Base-by-base conservation (phyloP, 2,329 filamentous ascomycete genomes). In the Alternaria angustiovoidea region DNA sequence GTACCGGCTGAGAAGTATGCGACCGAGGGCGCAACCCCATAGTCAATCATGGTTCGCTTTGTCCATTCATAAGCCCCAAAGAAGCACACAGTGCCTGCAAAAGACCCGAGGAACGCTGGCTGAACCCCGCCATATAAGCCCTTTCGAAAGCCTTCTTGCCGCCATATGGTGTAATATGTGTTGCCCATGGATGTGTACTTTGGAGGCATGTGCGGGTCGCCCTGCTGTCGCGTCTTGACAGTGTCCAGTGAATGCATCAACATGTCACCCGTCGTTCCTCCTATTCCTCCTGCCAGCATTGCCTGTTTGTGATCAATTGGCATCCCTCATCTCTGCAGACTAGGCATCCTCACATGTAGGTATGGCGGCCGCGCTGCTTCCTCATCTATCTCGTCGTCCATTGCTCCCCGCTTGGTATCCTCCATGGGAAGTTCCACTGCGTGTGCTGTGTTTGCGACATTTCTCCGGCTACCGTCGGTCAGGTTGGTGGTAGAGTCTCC, bases 181-280 rank as follows among this genome's bases (percentile, higher is more conserved):
- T 91, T 91, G 39, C 91, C 91, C 79, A 98, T 89, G 16, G 93
- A 94, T 11, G 91, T 90, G 81, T 99, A 99, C 81, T 92, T 96
- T 1, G 95, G 91, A 22, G 95, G 95, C 62, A 97, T 87, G 76
- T 95, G 91, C 44, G 94, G 94, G 75, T 98, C 95, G 73, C 94
- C 95, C 81, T 99, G 95, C 79, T 99, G 96, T 70, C 95, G 88
- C 47, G 95, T 99, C 82, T 99, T 99, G 72, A 99, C 95, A 1
- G 95, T 99, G 79, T 99, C 95, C 74, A 99, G 87, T 46, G 94
- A 98, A 82, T 99, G 95, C 95, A 99, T 99, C 68, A 99, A 84
- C 86, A 99, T 91, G 79, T 99, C 95, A 60, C 96, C 95, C 57
- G 91, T 96, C 16, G 92, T 94, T 54, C 95, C 95, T 74, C 96